Conservation (phyloP, 202 grass and related monocot genomes). For the Elaeis oleifera region DNA sequence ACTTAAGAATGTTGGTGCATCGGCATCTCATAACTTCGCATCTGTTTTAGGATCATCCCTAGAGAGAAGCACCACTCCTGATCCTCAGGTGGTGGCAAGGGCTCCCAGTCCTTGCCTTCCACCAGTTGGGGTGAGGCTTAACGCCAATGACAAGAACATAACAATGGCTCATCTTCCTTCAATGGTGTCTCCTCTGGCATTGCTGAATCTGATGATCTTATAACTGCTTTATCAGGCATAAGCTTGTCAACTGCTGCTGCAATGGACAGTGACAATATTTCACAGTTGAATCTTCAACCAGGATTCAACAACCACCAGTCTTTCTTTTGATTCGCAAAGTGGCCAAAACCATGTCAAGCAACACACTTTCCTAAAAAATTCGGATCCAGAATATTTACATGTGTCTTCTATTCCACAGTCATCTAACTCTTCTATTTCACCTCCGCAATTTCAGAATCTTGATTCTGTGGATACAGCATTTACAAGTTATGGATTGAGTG, state of each 20-base stretch:
- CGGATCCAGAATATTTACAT: slow-evolving; percentile 43
- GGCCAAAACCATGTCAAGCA: slow-evolving; percentile 42
- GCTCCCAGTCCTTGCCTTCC: slow-evolving; percentile 61
- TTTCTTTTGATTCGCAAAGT: slow-evolving; percentile 35
- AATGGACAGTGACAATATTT: slow-evolving; percentile 27
- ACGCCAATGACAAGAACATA: slow-evolving; percentile 42
- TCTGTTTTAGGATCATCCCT: slow-evolving; percentile 52
- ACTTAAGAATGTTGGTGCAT: slow-evolving; percentile 32
- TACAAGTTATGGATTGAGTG: slow-evolving; percentile 48
- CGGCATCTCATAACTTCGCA: slow-evolving; percentile 59
- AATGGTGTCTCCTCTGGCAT: slow-evolving; percentile 44
- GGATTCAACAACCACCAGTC: slow-evolving; percentile 41
- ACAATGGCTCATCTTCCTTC: slow-evolving; percentile 43
- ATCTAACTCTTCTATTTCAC: slow-evolving; percentile 52
- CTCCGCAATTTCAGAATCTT: slow-evolving; percentile 60
- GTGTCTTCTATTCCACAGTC: slow-evolving; percentile 33
- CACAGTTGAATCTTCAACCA: slow-evolving; percentile 36
- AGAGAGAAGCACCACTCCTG: slow-evolving; percentile 57
- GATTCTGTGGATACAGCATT: slow-evolving; percentile 47
- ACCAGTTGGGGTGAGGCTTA: slow-evolving; percentile 57
- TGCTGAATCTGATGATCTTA: slow-evolving; percentile 66
- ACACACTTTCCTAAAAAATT: slow-evolving; percentile 36
- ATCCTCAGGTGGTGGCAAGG: slow-evolving; percentile 63
- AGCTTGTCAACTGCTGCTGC: slow-evolving; percentile 47
- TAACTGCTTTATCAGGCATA: slow-evolving; percentile 68